Conservation (phyloP, 768 basidiomycete species). For the Amanita exitialis region DNA sequence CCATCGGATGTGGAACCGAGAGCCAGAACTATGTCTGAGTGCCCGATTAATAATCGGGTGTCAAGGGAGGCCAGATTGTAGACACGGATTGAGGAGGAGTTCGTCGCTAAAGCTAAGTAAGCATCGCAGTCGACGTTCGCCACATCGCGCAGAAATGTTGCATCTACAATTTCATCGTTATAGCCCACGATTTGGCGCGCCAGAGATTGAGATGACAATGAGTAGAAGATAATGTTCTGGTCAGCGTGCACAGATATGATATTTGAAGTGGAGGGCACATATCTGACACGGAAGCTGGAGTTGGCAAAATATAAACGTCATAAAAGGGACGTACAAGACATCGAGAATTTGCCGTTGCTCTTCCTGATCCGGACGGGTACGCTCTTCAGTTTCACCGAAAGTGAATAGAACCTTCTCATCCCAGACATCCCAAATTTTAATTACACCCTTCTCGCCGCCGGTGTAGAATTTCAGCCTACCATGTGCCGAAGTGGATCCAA, state of each 20-base stretch:
- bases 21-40: slow-evolving; percentile 85
- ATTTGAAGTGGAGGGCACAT: slow-evolving; percentile 50
- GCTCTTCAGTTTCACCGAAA: slow-evolving; percentile 39
- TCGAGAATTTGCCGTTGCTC: slow-evolving; percentile 80
- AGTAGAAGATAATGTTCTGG: slow-evolving; percentile 93
- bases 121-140: slow-evolving; percentile 34
- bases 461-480: slow-evolving; percentile 65
- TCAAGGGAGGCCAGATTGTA: slow-evolving; percentile 74
- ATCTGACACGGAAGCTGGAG: slow-evolving; percentile 32
- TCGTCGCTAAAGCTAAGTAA: slow-evolving; percentile 91
- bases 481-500: slow-evolving; percentile 28
- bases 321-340: slow-evolving; percentile 53
- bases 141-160: slow-evolving; percentile 54
- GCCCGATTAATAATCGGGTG: slow-evolving; percentile 79
- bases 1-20: slow-evolving; percentile 64
- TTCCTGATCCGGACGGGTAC: slow-evolving; percentile 45
- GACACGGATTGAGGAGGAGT: slow-evolving; percentile 89
- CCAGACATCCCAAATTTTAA: slow-evolving; percentile 79
- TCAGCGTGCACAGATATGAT: slow-evolving; percentile 87
- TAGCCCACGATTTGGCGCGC: slow-evolving; percentile 86
- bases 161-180: slow-evolving; percentile 97
- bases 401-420: slow-evolving; percentile 54
- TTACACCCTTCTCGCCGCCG: slow-evolving; percentile 81
- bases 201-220: slow-evolving; percentile 52
- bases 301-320: slow-evolving; percentile 8